Base-by-base conservation (phyloP, 331 rosid genomes). In the Arachis monticola region DNA sequence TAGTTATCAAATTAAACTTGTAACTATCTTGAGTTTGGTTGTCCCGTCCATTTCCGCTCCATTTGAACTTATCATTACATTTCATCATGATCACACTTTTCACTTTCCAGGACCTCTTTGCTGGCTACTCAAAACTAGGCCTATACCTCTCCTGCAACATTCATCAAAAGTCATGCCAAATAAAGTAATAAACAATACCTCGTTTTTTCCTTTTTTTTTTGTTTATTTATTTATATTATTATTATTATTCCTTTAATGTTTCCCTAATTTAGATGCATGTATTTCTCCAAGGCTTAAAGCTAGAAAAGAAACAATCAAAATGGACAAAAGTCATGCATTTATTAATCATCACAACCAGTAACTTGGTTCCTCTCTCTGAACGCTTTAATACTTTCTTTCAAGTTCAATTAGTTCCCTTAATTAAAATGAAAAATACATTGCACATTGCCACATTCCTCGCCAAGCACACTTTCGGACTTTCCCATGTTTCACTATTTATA, bases 61-160 rank as follows among this genome's bases (percentile, higher is more conserved):
- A 60, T 60, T 69, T 69, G 68, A 75, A 35, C 41, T 8, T 63
- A 70, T 81, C 69, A 81, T 64, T 64, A 52, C 81, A 70, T 47
- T 64, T 47, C 48, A 51, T 67, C n/a, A n/a, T n/a, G 5, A 9
- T 44, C 72, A 50, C 60, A 3, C 38, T 72, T 60, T 67, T 69
- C 59, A 77, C 82, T 81, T 67, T 77, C 67, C 85, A 58, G 76
- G 55, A 35, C 50, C 69, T 70, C 48, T 64, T 75, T 27, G 53
- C 55, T 76, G 81, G 69, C 81, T 50, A 38, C 74, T 57, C 67
- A 70, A 46, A 73, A 64, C 44, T 12, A 38, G 46, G 45, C 69
- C 80, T 47, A 56, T 77, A 56, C 62, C 63, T 69, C 17, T 8
- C 10, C 13, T 5, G 10, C 62, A 64, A 70, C 57, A 1, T 53